These are phyloP conservation scores for Pythium grandisporangium DNA, from an alignment of 352 stramenopile genomes.

Conservation along the genomic window DNA sequence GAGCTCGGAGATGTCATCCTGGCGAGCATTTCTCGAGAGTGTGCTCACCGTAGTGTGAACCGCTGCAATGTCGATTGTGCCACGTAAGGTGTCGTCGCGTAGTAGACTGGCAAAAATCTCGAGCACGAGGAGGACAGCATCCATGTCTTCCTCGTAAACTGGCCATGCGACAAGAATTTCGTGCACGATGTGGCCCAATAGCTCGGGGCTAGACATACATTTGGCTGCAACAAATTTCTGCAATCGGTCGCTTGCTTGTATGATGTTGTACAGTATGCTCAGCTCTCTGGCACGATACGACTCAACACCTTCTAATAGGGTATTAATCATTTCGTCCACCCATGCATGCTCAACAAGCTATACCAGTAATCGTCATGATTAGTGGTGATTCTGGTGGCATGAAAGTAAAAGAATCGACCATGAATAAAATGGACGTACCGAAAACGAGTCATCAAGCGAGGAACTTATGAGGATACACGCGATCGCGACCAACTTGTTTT, in stretches of 20 bases:
- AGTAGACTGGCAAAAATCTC: conserved; percentile 31
- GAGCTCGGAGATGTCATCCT: conserved; percentile 13
- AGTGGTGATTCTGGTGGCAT: too few species aligned
- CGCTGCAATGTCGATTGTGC: conserved; percentile 24
- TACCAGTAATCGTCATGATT: too few species aligned
- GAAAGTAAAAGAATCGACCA: too few species aligned
- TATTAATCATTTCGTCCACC: too few species aligned
- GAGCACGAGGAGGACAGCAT: conserved; percentile 40
- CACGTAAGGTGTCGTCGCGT: conserved; percentile 18
- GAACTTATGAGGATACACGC: conserved; percentile 36
- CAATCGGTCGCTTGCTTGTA: neutral
- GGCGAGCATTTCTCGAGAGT: conserved; percentile 29
- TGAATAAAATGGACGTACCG: conserved; percentile 13
- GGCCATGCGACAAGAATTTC: conserved; percentile 41
- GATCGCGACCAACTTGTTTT: conserved; percentile 7
- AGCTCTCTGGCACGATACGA: too few species aligned
- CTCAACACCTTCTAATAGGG: too few species aligned
- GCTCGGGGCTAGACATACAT: conserved; percentile 1
- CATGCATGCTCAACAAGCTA: too few species aligned
- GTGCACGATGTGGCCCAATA: conserved; percentile 29
- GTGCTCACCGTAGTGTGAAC: conserved; percentile 38
- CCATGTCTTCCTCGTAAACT: conserved; percentile 55
- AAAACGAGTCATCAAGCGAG: conserved; percentile 22
- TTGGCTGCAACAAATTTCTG: neutral
- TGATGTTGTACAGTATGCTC: neutral